phyloP scores from a whole-genome alignment of 208 protist species.

The Wallacemonas sp. region DNA sequence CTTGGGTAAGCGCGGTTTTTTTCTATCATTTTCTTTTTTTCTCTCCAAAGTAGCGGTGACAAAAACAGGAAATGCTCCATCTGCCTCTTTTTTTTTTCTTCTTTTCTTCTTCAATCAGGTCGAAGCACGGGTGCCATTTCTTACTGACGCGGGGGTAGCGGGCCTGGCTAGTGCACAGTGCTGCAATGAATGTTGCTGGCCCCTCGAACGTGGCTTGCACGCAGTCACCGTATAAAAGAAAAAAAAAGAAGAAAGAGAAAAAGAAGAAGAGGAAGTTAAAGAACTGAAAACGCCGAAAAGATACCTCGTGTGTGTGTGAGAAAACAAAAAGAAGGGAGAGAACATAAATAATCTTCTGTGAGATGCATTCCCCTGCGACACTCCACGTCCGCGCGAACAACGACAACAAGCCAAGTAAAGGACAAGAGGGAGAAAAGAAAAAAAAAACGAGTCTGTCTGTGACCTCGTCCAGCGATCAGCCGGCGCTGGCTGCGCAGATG shows the following conservation, averaged over 20 bases:
- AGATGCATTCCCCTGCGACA: background rate
- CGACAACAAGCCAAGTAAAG: too few relatives aligned
- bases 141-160: too few relatives aligned
- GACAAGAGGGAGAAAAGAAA: too few relatives aligned
- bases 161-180: too few relatives aligned
- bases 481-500: too few relatives aligned
- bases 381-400: too few relatives aligned
- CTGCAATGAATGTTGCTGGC: too few relatives aligned
- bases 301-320: background rate
- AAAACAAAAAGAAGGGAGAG: conserved; percentile 3
- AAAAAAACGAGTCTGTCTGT: conserved; percentile 13
- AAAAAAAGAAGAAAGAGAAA: conserved; percentile 10
- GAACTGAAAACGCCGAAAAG: background rate
- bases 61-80: conserved; percentile 6
- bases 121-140: too few relatives aligned
- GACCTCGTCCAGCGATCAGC: too few relatives aligned
- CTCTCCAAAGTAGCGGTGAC: conserved; percentile 1
- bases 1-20: background rate
- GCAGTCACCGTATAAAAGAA: too few relatives aligned
- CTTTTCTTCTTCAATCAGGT: too few relatives aligned
- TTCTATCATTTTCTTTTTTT: background rate
- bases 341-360: conserved; percentile 13
- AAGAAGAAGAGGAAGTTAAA: conserved; percentile 9
- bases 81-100: conserved; percentile 16
- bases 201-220: too few relatives aligned